Percentiles rank a stretch among this genome's conserved stretches.
Conservation (phyloP, 2,329 filamentous ascomycete genomes). For the Zymoseptoria crescenta region DNA sequence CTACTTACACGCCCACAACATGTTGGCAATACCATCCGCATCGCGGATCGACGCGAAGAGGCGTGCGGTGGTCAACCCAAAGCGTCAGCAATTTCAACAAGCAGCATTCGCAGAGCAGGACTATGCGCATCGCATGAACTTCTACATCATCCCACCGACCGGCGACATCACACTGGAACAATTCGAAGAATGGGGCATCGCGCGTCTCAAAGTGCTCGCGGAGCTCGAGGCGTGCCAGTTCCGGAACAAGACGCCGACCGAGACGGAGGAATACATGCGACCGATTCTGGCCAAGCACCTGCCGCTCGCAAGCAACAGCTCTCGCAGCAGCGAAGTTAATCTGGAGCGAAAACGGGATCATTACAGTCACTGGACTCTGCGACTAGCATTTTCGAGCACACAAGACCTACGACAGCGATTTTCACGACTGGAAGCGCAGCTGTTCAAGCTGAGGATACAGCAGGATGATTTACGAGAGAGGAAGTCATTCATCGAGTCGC, state of each 20-base stretch:
- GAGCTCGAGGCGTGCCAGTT: constrained; percentile 93
- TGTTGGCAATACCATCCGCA: constrained; percentile 24
- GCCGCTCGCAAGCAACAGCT: constrained; percentile 68
- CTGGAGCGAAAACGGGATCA: constrained; percentile 87
- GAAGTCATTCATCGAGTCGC: constrained; percentile 63
- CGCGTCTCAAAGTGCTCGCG: constrained; percentile 75
- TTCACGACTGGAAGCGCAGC: constrained; percentile 73
- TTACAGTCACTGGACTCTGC: constrained; percentile 94
- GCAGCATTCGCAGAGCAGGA: constrained; percentile 67
- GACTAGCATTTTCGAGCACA: constrained; percentile 83
- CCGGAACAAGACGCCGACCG: constrained; percentile 75
- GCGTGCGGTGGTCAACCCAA: constrained; percentile 66
- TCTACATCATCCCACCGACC: constrained; percentile 81
- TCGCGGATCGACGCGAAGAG: constrained; percentile 57
- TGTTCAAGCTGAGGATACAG: constrained; percentile 76
- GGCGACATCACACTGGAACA: constrained; percentile 93
- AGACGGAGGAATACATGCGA: constrained; percentile 77
- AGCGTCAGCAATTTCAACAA: constrained; percentile 78
- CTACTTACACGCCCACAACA: constrained; percentile 8
- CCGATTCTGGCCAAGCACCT: constrained; percentile 82
- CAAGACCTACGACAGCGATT: constrained; percentile 86
- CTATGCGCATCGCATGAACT: constrained; percentile 83
- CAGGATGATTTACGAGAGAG: constrained; percentile 69
- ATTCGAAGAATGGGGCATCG: constrained; percentile 98
- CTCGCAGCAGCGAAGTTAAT: constrained; percentile 49